phyloP scores from a whole-genome alignment of 768 basidiomycete genomes.

The Glaciozyma martinii region DNA sequence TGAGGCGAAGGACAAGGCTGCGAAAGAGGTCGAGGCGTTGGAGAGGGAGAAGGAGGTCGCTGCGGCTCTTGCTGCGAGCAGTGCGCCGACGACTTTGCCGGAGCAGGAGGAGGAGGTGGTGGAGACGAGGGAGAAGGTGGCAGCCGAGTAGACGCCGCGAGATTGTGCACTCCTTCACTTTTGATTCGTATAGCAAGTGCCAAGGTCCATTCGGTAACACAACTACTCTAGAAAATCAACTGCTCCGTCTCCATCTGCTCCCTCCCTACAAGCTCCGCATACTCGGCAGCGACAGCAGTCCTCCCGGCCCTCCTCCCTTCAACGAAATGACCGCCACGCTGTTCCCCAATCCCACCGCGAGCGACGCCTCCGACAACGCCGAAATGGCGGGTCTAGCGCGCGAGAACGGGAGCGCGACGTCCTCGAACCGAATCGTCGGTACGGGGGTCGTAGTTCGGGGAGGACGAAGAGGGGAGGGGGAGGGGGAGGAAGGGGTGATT shows the following conservation, averaged over 20 bases:
- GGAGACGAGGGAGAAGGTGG: background rate
- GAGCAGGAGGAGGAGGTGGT: background rate
- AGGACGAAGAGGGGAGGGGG: background rate
- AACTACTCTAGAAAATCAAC: no score
- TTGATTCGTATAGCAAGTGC: no score
- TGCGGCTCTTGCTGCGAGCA: background rate
- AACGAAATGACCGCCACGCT: conserved; percentile 3
- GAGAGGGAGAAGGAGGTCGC: conserved; percentile 4
- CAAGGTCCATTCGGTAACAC: no score
- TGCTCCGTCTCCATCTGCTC: no score
- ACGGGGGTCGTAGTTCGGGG: background rate
- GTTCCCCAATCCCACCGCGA: conserved; percentile 20
- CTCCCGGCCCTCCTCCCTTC: no score
- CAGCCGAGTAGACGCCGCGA: background rate
- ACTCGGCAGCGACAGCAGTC: no score
- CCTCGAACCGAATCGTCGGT: background rate
- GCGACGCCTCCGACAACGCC: background rate
- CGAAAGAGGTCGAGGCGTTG: background rate
- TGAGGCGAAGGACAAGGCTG: no score
- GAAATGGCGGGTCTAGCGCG: conserved; percentile 9
- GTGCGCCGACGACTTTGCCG: background rate
- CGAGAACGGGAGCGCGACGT: conserved; percentile 23
- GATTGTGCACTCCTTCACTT: no score
- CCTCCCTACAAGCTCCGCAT: no score
- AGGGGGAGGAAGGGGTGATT: background rate